Base-by-base conservation (phyloP, 1,284 basidiomycete genomes). In the Trichosporon sp. region DNA sequence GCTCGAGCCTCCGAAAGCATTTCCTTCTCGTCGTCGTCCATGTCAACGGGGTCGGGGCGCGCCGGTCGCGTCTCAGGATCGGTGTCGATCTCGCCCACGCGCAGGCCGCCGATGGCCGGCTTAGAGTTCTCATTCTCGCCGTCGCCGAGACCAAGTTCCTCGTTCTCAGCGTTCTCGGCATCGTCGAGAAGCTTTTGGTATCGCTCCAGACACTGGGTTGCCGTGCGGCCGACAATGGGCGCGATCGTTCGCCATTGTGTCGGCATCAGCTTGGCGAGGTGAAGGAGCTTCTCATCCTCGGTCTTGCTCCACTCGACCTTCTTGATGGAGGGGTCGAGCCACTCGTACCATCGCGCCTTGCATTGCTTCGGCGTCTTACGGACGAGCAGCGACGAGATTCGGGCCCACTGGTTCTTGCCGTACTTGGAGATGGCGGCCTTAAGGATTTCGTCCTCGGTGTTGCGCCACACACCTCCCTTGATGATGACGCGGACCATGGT, bases 11-110 rank as follows among this genome's bases (percentile, higher is more conserved):
- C 97, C 6, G 95, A 98, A 74, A 99, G 86, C 97, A 99, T 99
- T 83, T 99, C 97, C 89, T 99, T 99, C 83, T 99, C 97, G 80
- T 94, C 97, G 83, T 99, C 97, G 82, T 99, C 97, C 97, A 99
- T 99, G 84, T 99, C 97, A 77, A 99, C 97, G 5, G 97, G 96
- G 85, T 99, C 97, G 5, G 97, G 97, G 32, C 96, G 87, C 1
- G 97, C 97, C 63, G 97, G 93, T 80, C 98, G 96, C 12, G 96
- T 97, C 83, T 99, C 97, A 1, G 97, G 97, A 84, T 99, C 95
- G 1, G 97, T 95, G 81, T 99, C 97, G 76, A 99, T 96, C 85
- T 99, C 97, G 66, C 97, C 97, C 4, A 95, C 94, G 65, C 95
- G 87, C 70, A 99, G 85, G 73, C 90, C 88, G 76, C 98, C 95